Percentiles rank a stretch among this genome's conserved stretches.
Evolutionary conservation across 1,139 yeast species (phyloP).

Genomic region (Neolecta irregularis): DNA sequence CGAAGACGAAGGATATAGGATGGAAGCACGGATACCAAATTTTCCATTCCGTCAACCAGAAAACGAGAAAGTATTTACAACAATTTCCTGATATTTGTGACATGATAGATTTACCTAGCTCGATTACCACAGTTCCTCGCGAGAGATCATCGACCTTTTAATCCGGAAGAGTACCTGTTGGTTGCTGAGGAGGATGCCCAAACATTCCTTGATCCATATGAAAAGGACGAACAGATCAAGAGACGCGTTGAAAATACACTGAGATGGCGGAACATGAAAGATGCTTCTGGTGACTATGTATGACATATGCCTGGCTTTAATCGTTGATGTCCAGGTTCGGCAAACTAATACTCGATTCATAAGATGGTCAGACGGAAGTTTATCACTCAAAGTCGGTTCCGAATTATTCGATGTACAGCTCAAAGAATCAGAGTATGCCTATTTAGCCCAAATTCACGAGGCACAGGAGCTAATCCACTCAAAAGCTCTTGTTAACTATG

Average conservation of each 20-base stretch:
- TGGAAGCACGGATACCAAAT: background rate
- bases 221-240: conserved; percentile 24
- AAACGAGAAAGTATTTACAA: background rate
- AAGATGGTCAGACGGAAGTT: conserved; percentile 86
- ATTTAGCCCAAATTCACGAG: conserved; percentile 57
- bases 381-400: conserved; percentile 70
- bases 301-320: conserved; percentile 3
- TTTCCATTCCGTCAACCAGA: background rate
- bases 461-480: conserved; percentile 49
- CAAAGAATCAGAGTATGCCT: conserved; percentile 54
- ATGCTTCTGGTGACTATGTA: conserved; percentile 43
- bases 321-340: conserved; percentile 25
- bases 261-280: conserved; percentile 78
- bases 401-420: conserved; percentile 71
- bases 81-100: background rate
- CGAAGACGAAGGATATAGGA: too few relatives aligned
- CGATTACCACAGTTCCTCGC: conserved; percentile 70
- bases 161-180: conserved; percentile 47
- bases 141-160: conserved; percentile 78
- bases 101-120: conserved; percentile 21
- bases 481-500: conserved; percentile 30
- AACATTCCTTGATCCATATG: background rate
- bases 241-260: conserved; percentile 55
- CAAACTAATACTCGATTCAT: conserved; percentile 83
- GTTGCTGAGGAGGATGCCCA: conserved; percentile 21